These are phyloP conservation scores for Aspergillus bridgeri DNA, from an alignment of 495 filamentous ascomycete species.

Conservation along the genomic window DNA sequence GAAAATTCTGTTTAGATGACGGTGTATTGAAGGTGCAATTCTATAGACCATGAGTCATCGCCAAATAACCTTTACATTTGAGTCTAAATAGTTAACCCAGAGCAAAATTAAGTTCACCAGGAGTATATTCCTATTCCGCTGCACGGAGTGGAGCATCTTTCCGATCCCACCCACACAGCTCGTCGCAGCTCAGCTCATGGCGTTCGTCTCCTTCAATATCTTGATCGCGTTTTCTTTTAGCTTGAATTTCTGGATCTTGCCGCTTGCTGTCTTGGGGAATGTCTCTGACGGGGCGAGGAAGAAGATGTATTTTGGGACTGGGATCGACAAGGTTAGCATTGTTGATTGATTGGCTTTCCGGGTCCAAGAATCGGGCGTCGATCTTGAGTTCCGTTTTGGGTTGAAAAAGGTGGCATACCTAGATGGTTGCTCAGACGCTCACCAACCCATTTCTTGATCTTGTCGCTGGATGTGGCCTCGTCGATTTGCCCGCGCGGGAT, in stretches of 20 bases:
- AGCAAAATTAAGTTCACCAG: background rate
- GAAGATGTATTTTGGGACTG: constrained; percentile 86
- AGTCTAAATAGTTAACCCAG: background rate
- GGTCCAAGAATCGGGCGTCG: background rate
- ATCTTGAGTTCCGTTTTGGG: background rate
- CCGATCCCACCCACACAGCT: too few relatives aligned
- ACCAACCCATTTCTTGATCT: constrained; percentile 70
- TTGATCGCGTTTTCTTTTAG: constrained; percentile 62
- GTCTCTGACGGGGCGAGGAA: constrained; percentile 55
- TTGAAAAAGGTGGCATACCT: constrained; percentile 43
- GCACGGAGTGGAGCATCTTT: too few relatives aligned
- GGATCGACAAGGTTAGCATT: background rate
- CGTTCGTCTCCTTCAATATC: constrained; percentile 31
- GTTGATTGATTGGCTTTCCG: background rate
- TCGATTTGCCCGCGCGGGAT: constrained; percentile 38
- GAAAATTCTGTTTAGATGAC: background rate
- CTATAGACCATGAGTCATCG: background rate
- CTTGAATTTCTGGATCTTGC: constrained; percentile 97
- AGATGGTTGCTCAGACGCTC: constrained; percentile 70
- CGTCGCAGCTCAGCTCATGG: background rate
- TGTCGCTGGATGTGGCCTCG: constrained; percentile 31
- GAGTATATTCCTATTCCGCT: too few relatives aligned
- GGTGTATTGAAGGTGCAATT: background rate
- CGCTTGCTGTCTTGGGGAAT: constrained; percentile 92
- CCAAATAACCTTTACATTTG: background rate